A percentile compares a stretch with the other conserved stretches of the same genome.
Evolutionary conservation across 139 green algal genomes (phyloP).

Genomic region (Pleodorina starrii): DNA sequence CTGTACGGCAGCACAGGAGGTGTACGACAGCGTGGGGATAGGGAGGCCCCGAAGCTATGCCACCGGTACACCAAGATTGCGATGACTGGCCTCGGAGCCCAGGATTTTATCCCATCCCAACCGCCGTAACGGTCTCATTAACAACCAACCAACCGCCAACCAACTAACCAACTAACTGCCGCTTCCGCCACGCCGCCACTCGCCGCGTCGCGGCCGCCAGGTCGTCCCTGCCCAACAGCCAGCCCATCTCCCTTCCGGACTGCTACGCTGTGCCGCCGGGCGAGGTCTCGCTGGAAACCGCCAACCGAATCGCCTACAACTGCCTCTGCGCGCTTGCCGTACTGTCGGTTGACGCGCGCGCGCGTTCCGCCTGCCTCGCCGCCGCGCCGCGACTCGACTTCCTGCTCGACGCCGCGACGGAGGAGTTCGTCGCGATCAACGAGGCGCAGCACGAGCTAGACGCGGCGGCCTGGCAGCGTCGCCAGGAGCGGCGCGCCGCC

Average conservation of each 20-base stretch:
- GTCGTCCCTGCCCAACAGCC: background rate
- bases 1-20: no score
- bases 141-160: no score
- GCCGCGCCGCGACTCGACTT: conserved; percentile 42
- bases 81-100: no score
- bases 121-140: no score
- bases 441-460: conserved; percentile 32
- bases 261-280: conserved; percentile 13
- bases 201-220: background rate
- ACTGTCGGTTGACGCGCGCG: conserved; percentile 48
- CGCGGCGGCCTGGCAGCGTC: conserved; percentile 26
- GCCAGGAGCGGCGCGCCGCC: background rate
- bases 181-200: no score
- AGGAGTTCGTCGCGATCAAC: conserved; percentile 21
- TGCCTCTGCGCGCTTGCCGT: conserved; percentile 54
- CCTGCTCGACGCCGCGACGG: conserved; percentile 11
- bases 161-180: no score
- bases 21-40: no score
- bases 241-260: background rate
- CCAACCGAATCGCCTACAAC: conserved; percentile 55
- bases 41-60: no score
- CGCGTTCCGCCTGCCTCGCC: conserved; percentile 20
- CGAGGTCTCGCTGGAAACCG: conserved; percentile 30
- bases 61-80: no score
- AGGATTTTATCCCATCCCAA: no score